phyloP scores from a whole-genome alignment of 345 rosid genomes.

The Linum usitatissimum region DNA sequence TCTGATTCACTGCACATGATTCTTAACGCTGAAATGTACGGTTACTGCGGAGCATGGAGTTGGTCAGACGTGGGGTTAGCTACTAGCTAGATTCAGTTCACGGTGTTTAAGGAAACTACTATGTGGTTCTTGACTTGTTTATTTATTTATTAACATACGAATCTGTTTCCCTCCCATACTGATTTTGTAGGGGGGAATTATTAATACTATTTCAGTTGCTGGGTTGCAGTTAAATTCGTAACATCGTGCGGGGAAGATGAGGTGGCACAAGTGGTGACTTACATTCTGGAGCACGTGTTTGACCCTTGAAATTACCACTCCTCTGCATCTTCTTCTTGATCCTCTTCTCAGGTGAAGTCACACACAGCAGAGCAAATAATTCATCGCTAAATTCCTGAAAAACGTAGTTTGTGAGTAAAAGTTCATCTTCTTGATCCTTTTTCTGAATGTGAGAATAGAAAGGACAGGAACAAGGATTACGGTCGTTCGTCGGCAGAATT shows the following conservation, averaged over 20 bases:
- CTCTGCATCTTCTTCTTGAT: background rate
- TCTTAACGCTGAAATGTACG: too few relatives aligned
- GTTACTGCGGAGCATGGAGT: background rate
- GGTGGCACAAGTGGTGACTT: conserved; percentile 32
- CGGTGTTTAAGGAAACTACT: background rate
- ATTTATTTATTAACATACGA: background rate
- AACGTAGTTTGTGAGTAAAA: too few relatives aligned
- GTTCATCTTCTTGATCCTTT: too few relatives aligned
- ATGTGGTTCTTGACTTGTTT: background rate
- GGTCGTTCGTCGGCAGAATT: too few relatives aligned
- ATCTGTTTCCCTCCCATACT: background rate
- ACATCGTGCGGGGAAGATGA: conserved; percentile 49
- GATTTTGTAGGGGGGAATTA: background rate
- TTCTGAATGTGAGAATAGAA: too few relatives aligned
- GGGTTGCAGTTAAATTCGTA: conserved; percentile 50
- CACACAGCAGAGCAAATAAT: too few relatives aligned
- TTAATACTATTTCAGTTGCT: background rate
- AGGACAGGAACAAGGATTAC: too few relatives aligned
- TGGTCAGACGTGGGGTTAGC: background rate
- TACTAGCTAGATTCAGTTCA: background rate
- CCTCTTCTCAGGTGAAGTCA: too few relatives aligned
- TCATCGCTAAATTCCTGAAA: too few relatives aligned
- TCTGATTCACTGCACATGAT: too few relatives aligned
- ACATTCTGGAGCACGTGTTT: conserved; percentile 57
- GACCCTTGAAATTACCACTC: conserved; percentile 12